Evolutionary conservation across 257 asterid species (phyloP).

Genomic region (Salvia rosmarinus): DNA sequence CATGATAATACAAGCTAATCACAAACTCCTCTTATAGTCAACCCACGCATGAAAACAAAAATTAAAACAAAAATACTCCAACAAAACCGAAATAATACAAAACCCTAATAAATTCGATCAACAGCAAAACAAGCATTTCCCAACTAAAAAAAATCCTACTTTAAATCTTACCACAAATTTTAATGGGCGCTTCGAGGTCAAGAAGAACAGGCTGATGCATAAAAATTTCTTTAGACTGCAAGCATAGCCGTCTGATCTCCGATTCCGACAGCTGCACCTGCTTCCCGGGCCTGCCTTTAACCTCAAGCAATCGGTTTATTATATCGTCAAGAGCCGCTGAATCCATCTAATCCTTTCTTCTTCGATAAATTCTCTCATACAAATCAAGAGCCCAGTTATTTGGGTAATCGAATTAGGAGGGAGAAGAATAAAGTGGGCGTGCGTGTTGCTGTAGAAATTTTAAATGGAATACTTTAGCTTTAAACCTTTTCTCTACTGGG

Average conservation of each 20-base stretch:
- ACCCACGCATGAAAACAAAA: slow-evolving; percentile 13
- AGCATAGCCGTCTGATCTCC: slow-evolving; percentile 77
- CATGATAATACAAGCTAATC: slow-evolving; percentile 23
- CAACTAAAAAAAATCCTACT: neutral
- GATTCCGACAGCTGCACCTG: slow-evolving; percentile 85
- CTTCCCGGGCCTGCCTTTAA: slow-evolving; percentile 77
- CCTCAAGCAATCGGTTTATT: slow-evolving; percentile 75
- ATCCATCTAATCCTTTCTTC: slow-evolving; percentile 49
- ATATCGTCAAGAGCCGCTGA: slow-evolving; percentile 62
- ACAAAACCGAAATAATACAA: neutral
- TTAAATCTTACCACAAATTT: slow-evolving; percentile 67
- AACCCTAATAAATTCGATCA: slow-evolving; percentile 14
- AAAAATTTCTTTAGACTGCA: slow-evolving; percentile 70
- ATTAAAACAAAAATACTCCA: neutral
- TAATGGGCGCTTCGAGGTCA: slow-evolving; percentile 87
- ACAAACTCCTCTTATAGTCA: slow-evolving; percentile 22
- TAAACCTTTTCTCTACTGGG: slow-evolving; percentile 17
- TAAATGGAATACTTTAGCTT: slow-evolving; percentile 30
- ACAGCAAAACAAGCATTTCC: slow-evolving; percentile 1
- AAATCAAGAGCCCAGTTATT: neutral
- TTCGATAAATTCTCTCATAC: slow-evolving; percentile 10
- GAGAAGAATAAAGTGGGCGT: slow-evolving; percentile 37
- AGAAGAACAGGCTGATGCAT: slow-evolving; percentile 84
- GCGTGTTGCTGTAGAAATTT: slow-evolving; percentile 35
- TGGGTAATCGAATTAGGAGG: slow-evolving; percentile 11